Evolutionary conservation across 495 filamentous ascomycete genomes (phyloP).

Genomic region (Penicillium silybi): DNA sequence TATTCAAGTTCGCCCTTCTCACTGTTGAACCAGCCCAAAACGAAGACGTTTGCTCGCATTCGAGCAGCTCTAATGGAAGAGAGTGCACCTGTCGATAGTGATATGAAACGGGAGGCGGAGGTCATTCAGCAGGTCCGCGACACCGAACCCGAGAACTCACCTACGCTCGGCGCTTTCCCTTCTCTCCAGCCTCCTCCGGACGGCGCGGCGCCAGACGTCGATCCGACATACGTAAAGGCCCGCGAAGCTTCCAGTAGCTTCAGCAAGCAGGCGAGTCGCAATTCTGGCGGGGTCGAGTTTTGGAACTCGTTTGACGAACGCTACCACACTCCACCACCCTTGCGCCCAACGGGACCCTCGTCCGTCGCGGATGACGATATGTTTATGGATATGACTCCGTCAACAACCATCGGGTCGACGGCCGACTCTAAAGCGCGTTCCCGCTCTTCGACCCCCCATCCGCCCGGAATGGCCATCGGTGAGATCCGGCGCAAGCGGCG

Average conservation of each 20-base stretch:
- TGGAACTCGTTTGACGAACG: slow-evolving; percentile 73
- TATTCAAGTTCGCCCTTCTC: not conserved
- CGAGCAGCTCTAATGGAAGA: slow-evolving; percentile 87
- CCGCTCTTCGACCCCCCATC: slow-evolving; percentile 49
- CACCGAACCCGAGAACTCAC: slow-evolving; percentile 48
- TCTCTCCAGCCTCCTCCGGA: slow-evolving; percentile 47
- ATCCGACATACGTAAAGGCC: slow-evolving; percentile 57
- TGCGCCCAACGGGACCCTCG: slow-evolving; percentile 51
- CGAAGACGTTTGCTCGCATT: slow-evolving; percentile 90
- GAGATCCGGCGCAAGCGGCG: slow-evolving; percentile 78
- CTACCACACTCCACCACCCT: slow-evolving; percentile 61
- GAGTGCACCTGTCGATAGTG: slow-evolving; percentile 76
- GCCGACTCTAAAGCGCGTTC: slow-evolving; percentile 37
- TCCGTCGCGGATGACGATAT: slow-evolving; percentile 71
- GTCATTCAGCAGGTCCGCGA: slow-evolving; percentile 92
- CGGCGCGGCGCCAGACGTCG: slow-evolving; percentile 46
- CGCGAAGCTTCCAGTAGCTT: slow-evolving; percentile 58
- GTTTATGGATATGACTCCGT: slow-evolving; percentile 68
- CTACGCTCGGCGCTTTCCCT: slow-evolving; percentile 32
- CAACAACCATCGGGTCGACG: slow-evolving; percentile 40
- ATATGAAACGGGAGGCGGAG: slow-evolving; percentile 88
- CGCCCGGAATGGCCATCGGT: slow-evolving; percentile 45
- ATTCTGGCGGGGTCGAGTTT: slow-evolving; percentile 68
- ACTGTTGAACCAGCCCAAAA: slow-evolving; percentile 64
- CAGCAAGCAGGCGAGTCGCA: slow-evolving; percentile 64